Percentiles rank a stretch among this genome's conserved stretches.
These are phyloP conservation scores for Ricinus communis DNA, from an alignment of 345 rosid genomes.

Conservation along the genomic window DNA sequence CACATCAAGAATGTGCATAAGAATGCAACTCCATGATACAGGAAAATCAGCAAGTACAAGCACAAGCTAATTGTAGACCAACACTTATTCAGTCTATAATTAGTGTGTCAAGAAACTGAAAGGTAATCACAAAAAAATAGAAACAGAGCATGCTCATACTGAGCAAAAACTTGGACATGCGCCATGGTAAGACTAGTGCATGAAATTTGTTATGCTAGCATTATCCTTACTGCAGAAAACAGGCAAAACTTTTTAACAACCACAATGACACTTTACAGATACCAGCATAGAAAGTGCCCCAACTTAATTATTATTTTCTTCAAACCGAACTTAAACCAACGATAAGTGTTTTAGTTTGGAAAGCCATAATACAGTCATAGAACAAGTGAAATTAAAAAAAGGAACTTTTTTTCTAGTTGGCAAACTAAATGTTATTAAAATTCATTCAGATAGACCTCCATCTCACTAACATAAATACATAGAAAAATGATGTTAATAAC, in stretches of 20 bases:
- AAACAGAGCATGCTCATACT: neutral
- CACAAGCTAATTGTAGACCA: neutral
- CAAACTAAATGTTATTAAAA: neutral
- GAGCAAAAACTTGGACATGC: neutral
- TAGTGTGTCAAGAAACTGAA: neutral
- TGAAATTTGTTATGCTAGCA: neutral
- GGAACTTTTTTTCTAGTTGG: neutral
- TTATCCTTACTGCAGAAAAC: neutral
- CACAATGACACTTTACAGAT: neutral
- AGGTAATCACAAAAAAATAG: neutral
- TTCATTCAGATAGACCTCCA: neutral
- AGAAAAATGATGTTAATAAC: neutral
- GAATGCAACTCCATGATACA: neutral
- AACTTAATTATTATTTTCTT: neutral
- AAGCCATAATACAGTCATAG: neutral
- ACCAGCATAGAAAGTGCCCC: neutral
- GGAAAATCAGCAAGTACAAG: conserved; percentile 6
- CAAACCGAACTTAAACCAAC: neutral
- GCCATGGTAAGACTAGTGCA: neutral
- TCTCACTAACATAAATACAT: neutral
- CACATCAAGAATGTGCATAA: neutral
- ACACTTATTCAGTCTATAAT: neutral
- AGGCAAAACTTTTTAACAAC: neutral
- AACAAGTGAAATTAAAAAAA: neutral
- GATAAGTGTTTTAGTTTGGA: neutral